Base-by-base conservation (phyloP, 2,329 filamentous ascomycete species). In the Eutypa lata region DNA sequence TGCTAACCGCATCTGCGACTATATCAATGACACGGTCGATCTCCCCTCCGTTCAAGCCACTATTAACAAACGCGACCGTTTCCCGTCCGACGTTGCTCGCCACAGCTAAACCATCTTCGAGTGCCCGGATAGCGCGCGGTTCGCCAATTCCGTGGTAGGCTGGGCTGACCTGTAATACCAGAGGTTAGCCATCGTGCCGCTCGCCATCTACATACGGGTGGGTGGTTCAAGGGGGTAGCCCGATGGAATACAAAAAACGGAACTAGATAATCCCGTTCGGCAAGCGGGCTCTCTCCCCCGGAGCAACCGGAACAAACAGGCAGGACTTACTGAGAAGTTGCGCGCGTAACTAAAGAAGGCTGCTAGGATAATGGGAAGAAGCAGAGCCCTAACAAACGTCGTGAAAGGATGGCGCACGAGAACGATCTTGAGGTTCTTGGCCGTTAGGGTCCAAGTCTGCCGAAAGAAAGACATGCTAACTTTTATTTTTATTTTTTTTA, bases 41-140 rank as follows among this genome's bases (percentile, higher is more conserved):
- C 50, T 86, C 79, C 16, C 89, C 90, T 10, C 83, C 87, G 0
- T 74, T 75, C 49, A 82, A 72, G 10, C 88, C 88, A 70, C 84
- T 91, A 67, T 95, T 88, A 53, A 96, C 85, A 52, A 97, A 90
- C 13, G 86, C 86, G 14, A 96, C 75, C 48, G 82, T 90, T 60
- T 88, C 72, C 57, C 89, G 80, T 18, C 84, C 83, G 24, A 70
- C 69, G 11, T 76, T 76, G 16, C 73, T 71, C 2, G 86, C 82
- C 24, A 73, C 72, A 19, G 70, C 65, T 31, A 96, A 77, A 1
- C 86, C 90, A 56, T 88, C 73, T 33, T 76, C 64, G 18, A 96
- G 78, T 11, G 82, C 80, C 54, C 85, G 81, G 56, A 96, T 72
- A 0, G 84, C 77, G 7, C 72, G 74, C 0, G 83, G 69, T 0